phyloP scores from a whole-genome alignment of 2,329 filamentous ascomycete genomes.

The Arachnopeziza araneosa region DNA sequence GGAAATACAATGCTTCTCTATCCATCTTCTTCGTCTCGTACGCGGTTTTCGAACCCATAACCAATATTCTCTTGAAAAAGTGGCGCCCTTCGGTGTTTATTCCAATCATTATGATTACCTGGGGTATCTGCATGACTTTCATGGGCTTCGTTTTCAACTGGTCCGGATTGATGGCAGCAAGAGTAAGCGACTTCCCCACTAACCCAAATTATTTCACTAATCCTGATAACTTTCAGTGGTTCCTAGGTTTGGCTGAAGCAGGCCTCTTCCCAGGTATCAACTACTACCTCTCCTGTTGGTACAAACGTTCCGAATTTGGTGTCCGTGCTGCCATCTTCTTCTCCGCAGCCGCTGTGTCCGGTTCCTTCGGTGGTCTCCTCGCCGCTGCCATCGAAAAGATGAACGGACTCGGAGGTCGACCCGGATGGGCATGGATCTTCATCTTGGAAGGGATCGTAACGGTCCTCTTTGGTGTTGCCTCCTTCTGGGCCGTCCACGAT shows the following conservation, averaged over 20 bases:
- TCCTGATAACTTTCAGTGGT: slow-evolving; percentile 35
- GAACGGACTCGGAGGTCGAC: slow-evolving; percentile 52
- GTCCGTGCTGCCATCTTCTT: slow-evolving; percentile 80
- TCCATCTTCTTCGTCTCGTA: slow-evolving; percentile 89
- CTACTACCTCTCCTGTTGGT: slow-evolving; percentile 83
- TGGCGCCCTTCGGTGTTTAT: slow-evolving; percentile 74
- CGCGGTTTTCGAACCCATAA: slow-evolving; percentile 69
- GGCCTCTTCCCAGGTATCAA: slow-evolving; percentile 73
- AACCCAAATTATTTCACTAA: neutral
- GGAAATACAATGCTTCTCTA: slow-evolving; percentile 67
- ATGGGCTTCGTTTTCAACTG: slow-evolving; percentile 30
- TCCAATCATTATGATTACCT: slow-evolving; percentile 69
- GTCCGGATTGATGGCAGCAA: slow-evolving; percentile 28
- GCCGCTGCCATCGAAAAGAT: slow-evolving; percentile 67
- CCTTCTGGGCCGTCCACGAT: slow-evolving; percentile 76
- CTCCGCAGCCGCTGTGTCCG: slow-evolving; percentile 72
- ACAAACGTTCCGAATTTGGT: slow-evolving; percentile 71
- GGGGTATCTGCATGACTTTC: slow-evolving; percentile 64
- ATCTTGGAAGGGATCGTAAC: slow-evolving; percentile 67
- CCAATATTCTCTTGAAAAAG: slow-evolving; percentile 67
- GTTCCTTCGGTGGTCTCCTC: slow-evolving; percentile 70
- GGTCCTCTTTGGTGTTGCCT: slow-evolving; percentile 59
- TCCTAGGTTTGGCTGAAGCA: slow-evolving; percentile 68
- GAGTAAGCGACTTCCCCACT: slow-evolving; percentile 15
- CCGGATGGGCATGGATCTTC: slow-evolving; percentile 62